These are phyloP conservation scores for Aspergillus haitiensis DNA, from an alignment of 495 filamentous ascomycete species.

Conservation along the genomic window DNA sequence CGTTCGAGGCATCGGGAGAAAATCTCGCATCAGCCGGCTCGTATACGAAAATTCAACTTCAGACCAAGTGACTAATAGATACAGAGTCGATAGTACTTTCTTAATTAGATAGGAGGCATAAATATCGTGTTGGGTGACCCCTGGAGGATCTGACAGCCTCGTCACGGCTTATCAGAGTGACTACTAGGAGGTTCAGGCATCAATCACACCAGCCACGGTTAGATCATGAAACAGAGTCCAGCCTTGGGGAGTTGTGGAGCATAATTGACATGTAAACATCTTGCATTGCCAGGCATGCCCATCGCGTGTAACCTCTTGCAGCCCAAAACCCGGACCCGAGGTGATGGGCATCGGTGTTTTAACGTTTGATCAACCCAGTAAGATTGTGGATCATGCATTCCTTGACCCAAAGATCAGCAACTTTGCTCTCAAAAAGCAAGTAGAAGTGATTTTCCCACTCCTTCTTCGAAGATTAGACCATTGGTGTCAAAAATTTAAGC, in stretches of 20 bases:
- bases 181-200: constrained; percentile 10
- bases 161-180: neutral
- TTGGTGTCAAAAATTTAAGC: neutral
- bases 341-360: neutral
- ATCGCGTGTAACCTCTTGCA: constrained; percentile 9
- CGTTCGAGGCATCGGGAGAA: neutral
- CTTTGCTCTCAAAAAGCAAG: neutral
- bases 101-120: neutral
- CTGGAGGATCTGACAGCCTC: neutral
- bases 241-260: neutral
- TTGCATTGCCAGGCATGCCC: constrained; percentile 4
- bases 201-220: constrained; percentile 2
- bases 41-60: constrained; percentile 8
- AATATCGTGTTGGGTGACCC: neutral
- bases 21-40: constrained; percentile 1
- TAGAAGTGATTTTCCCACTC: neutral
- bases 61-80: neutral
- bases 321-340: constrained; percentile 12
- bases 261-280: neutral
- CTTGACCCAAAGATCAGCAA: constrained; percentile 1
- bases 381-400: constrained; percentile 1
- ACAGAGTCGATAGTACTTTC: neutral
- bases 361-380: neutral
- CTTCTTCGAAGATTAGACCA: neutral
- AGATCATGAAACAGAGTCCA: neutral